A percentile compares a stretch with the other conserved stretches of the same genome.
These are phyloP conservation scores for Cladophialophora exuberans DNA, from an alignment of 2,329 filamentous ascomycete species.

Conservation along the genomic window DNA sequence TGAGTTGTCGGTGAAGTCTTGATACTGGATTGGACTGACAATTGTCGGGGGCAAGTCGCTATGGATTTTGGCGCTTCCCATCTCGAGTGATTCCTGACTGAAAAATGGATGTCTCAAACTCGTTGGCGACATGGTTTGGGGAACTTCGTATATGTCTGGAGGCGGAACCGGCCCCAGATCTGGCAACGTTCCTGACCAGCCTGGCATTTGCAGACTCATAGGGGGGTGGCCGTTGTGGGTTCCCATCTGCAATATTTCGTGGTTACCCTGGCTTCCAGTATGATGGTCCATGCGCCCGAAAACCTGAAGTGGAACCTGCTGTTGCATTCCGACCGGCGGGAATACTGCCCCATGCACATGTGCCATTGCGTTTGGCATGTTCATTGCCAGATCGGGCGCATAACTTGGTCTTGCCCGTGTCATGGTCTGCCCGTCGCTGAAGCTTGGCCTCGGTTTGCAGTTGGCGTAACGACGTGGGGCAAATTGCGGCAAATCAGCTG, in stretches of 20 bases:
- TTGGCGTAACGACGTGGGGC: not conserved
- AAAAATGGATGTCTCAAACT: conserved; percentile 17
- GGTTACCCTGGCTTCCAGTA: not conserved
- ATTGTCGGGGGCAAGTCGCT: conserved; percentile 9
- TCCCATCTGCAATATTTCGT: conserved; percentile 17
- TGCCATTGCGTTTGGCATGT: not conserved
- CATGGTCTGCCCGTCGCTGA: not conserved
- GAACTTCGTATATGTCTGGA: conserved; percentile 21
- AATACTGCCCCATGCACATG: conserved; percentile 3
- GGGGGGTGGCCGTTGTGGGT: conserved; percentile 7
- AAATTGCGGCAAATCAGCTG: not conserved
- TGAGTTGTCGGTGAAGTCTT: conserved; percentile 9
- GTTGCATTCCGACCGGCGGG: conserved; percentile 4
- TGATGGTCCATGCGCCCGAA: conserved; percentile 12
- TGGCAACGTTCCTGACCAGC: conserved; percentile 20
- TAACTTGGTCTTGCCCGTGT: conserved; percentile 5
- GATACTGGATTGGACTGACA: conserved; percentile 19
- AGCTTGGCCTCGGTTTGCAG: conserved; percentile 1
- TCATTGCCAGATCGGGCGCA: conserved; percentile 10
- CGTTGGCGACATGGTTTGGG: conserved; percentile 6
- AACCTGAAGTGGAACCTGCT: conserved; percentile 6
- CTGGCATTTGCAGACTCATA: not conserved
- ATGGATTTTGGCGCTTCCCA: conserved; percentile 7
- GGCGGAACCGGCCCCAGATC: conserved; percentile 20
- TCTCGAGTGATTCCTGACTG: conserved; percentile 12